Percentiles rank a stretch among this genome's conserved stretches.
These are phyloP conservation scores for Darksidea phi DNA, from an alignment of 495 filamentous ascomycete genomes.

Conservation along the genomic window DNA sequence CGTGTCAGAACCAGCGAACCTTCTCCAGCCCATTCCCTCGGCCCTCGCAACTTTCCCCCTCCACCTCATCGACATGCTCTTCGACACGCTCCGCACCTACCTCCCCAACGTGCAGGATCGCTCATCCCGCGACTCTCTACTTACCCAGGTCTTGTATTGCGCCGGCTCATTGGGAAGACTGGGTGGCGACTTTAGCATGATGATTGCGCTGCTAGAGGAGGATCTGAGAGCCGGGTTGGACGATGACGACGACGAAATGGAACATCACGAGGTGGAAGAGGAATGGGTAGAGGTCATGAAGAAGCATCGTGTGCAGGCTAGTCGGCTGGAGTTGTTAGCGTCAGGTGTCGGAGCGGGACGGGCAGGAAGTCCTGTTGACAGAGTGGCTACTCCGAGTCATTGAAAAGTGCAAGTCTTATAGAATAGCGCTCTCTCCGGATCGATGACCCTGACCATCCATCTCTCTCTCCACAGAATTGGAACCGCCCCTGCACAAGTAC, in stretches of 20 bases:
- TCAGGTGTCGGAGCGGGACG: slow-evolving; percentile 46
- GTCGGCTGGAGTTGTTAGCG: slow-evolving; percentile 79
- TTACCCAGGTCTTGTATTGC: slow-evolving; percentile 95
- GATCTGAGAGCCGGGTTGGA: slow-evolving; percentile 39
- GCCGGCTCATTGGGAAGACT: slow-evolving; percentile 88
- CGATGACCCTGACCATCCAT: not conserved
- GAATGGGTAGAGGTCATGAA: slow-evolving; percentile 93
- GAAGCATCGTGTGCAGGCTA: slow-evolving; percentile 83
- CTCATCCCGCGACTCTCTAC: slow-evolving; percentile 73
- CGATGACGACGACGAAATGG: slow-evolving; percentile 47
- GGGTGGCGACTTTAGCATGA: slow-evolving; percentile 88
- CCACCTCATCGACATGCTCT: slow-evolving; percentile 78
- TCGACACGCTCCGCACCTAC: slow-evolving; percentile 74
- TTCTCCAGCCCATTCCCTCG: slow-evolving; percentile 68
- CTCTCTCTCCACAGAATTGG: no score
- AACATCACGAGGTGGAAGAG: slow-evolving; percentile 43
- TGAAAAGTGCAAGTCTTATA: no score
- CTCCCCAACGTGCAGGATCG: slow-evolving; percentile 81
- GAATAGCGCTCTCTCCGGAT: no score
- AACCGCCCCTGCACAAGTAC: no score
- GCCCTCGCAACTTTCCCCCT: slow-evolving; percentile 82
- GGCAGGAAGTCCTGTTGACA: slow-evolving; percentile 13
- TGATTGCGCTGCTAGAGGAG: slow-evolving; percentile 68
- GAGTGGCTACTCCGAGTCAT: slow-evolving; percentile 8
- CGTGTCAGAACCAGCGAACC: slow-evolving; percentile 46